A percentile compares a stretch with the other conserved stretches of the same genome.
Evolutionary conservation across 1,284 basidiomycete genomes (phyloP).

Genomic region (Termitomyces sp.): DNA sequence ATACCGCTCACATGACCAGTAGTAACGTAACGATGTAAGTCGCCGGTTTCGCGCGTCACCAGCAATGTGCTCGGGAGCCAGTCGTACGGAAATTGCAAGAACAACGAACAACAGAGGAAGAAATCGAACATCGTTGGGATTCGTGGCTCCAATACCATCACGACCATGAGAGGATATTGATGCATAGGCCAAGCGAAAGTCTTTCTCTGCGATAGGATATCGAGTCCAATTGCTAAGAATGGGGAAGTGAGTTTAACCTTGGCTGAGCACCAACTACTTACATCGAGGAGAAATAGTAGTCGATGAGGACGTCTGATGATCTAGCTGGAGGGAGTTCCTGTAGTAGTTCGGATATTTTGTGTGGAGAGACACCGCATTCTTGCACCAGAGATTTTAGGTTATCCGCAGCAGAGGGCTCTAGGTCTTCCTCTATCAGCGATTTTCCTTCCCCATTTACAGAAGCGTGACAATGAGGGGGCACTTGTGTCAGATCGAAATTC

Average conservation of each 20-base stretch:
- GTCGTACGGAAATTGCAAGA: constrained; percentile 82
- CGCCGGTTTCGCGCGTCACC: constrained; percentile 73
- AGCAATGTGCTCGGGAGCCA: constrained; percentile 80
- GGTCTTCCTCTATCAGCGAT: constrained; percentile 40
- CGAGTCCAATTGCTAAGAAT: constrained; percentile 83
- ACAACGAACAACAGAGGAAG: constrained; percentile 90
- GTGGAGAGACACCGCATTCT: constrained; percentile 86
- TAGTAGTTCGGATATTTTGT: constrained; percentile 85
- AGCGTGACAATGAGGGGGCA: constrained; percentile 3
- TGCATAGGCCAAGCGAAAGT: constrained; percentile 79
- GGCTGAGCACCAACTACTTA: constrained; percentile 31
- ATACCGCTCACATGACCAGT: constrained; percentile 81
- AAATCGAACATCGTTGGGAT: constrained; percentile 83
- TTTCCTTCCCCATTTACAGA: constrained; percentile 15
- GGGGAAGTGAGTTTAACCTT: constrained; percentile 1
- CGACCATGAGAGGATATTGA: constrained; percentile 74
- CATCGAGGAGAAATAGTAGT: constrained; percentile 76
- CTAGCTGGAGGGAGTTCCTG: constrained; percentile 79
- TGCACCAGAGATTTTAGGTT: constrained; percentile 78
- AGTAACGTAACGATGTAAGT: constrained; percentile 81
- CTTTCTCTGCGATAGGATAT: constrained; percentile 85
- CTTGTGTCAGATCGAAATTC: constrained; percentile 16
- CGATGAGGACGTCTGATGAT: constrained; percentile 68
- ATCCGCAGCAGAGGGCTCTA: constrained; percentile 69
- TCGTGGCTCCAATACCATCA: constrained; percentile 50